Evolutionary conservation across 2,329 filamentous ascomycete species (phyloP), one percentile per base, ranked within the genome.

Genomic region (Fusarium odoratissimum): DNA sequence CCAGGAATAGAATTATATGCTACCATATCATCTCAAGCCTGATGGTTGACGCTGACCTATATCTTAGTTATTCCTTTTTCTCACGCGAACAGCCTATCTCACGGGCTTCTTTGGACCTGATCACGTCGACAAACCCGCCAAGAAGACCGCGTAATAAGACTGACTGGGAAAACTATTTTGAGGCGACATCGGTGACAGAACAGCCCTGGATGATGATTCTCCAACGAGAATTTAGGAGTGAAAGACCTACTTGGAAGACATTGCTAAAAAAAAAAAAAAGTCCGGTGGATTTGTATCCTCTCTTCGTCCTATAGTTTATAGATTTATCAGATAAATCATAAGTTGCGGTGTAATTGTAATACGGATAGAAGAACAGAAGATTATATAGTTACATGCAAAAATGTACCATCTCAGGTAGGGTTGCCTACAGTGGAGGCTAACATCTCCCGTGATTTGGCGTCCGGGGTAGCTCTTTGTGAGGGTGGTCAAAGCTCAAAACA

Each of bases 41-140:
- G 46, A 42, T 35, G 13, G n/a, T 55, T 51, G 33, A n/a, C 33
- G 37, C n/a, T 35, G 45, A 51, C 62, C 35, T 38, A n/a, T 19
- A 38, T 55, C 55, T 51, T 66, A 89, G 87, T 67, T 81, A 1
- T 88, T 89, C 59, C 81, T 93, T 35, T 89, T 90, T 60, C 59
- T 87, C 31, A 87, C 87, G 63, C 85, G 91, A 46, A 83, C 86
- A 23, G 82, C 85, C 21, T 92, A 91, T 78, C 81, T 93, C 10
- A 62, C 86, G 21, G 91, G 91, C 2, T 41, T 87, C 4, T 91
- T 93, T 81, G 91, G 90, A 6, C 81, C 84, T 9, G 84, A 86
- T 69, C 77, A 67, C 35, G 45, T 52, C 35, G 56, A 69, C n/a
- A 60, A 69, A 31, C 49, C 56, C 42, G 59, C 54, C 23, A 80